Conservation (phyloP, 257 asterid species). For the Linderniella brevidens region DNA sequence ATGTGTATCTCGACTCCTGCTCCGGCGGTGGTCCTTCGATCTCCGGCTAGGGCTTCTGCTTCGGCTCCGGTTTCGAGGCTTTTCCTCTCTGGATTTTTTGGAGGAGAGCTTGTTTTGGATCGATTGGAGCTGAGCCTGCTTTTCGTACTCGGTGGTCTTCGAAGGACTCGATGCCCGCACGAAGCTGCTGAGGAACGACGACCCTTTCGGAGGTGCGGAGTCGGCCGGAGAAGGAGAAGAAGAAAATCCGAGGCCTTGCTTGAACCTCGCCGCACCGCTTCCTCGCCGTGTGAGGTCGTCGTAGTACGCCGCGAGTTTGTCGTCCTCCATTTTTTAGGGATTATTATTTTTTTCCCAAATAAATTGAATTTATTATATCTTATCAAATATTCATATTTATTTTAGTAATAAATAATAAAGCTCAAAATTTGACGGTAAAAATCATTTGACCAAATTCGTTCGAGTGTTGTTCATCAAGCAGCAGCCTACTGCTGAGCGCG, state of each 20-base stretch:
- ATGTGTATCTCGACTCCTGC: slow-evolving; percentile 24
- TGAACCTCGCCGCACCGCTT: slow-evolving; percentile 79
- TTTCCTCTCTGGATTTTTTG: slow-evolving; percentile 23
- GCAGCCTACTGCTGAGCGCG: too few relatives aligned
- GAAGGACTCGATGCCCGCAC: slow-evolving; percentile 71
- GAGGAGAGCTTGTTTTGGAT: slow-evolving; percentile 62
- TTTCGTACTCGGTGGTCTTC: slow-evolving; percentile 29
- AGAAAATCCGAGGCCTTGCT: slow-evolving; percentile 84
- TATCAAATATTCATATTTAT: too few relatives aligned
- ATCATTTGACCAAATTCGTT: too few relatives aligned
- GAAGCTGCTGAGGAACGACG: slow-evolving; percentile 52
- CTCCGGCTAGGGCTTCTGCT: slow-evolving; percentile 18
- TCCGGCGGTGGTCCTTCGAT: slow-evolving; percentile 19
- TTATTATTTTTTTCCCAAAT: too few relatives aligned
- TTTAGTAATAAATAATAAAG: too few relatives aligned
- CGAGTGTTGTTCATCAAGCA: too few relatives aligned
- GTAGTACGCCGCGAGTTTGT: slow-evolving; percentile 80
- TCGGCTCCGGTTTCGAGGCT: slow-evolving; percentile 22
- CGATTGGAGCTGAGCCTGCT: slow-evolving; percentile 47
- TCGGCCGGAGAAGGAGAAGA: slow-evolving; percentile 15
- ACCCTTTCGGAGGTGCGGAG: slow-evolving; percentile 40
- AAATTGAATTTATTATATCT: too few relatives aligned
- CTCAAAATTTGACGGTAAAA: too few relatives aligned
- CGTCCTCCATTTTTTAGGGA: slow-evolving; percentile 54
- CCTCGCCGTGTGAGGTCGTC: slow-evolving; percentile 85